These are phyloP conservation scores for Globisporangium viniferum DNA, from an alignment of 352 stramenopile genomes.

Conservation along the genomic window DNA sequence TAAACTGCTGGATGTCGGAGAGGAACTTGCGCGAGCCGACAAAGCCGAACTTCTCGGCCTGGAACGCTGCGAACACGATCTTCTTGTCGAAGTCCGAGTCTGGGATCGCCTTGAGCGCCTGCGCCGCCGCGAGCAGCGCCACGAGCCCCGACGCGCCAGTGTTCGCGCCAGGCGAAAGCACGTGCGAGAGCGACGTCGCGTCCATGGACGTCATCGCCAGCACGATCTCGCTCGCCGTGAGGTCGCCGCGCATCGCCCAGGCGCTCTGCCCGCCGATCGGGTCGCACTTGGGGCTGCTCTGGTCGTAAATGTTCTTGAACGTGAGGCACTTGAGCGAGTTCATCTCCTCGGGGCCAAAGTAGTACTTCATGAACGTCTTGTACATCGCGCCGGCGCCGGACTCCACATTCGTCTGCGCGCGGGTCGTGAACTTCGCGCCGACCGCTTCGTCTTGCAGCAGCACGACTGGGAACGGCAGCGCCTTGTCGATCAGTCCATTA, in stretches of 20 bases:
- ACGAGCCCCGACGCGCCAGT: constrained; percentile 69
- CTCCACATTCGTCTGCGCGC: constrained; percentile 60
- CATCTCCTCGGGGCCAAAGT: constrained; percentile 76
- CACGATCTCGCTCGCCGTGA: constrained; percentile 46
- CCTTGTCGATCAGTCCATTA: constrained; percentile 34
- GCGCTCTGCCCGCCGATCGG: constrained; percentile 77
- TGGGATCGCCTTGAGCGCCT: constrained; percentile 64
- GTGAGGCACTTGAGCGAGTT: constrained; percentile 65
- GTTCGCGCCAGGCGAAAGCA: constrained; percentile 70
- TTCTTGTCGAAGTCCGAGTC: constrained; percentile 65
- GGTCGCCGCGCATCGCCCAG: constrained; percentile 61
- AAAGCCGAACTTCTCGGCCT: constrained; percentile 81
- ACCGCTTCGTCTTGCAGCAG: constrained; percentile 44
- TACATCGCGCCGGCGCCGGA: constrained; percentile 46
- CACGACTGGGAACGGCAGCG: constrained; percentile 66
- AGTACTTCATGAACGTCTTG: constrained; percentile 81
- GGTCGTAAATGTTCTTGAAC: constrained; percentile 75
- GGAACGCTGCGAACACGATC: constrained; percentile 81
- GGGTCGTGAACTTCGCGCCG: constrained; percentile 42
- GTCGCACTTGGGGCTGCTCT: constrained; percentile 64
- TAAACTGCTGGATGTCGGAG: constrained; percentile 55
- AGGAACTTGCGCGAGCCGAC: constrained; percentile 79
- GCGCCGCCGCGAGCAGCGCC: constrained; percentile 64
- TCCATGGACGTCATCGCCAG: constrained; percentile 83
- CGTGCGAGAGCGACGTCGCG: constrained; percentile 62